Conservation (phyloP, 2,329 filamentous ascomycete species). For the Epichloe elymi region DNA sequence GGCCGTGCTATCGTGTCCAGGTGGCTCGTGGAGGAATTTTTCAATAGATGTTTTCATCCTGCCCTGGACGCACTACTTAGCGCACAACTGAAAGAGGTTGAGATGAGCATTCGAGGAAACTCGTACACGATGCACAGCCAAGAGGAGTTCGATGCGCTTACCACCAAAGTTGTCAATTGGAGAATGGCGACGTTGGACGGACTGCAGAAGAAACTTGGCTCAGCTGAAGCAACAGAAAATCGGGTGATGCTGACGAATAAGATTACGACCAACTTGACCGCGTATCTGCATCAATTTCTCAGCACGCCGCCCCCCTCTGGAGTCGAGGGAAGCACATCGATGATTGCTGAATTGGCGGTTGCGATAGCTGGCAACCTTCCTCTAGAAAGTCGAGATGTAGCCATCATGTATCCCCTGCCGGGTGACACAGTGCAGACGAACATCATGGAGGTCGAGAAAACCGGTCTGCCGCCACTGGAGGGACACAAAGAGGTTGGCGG, state of each 20-base stretch:
- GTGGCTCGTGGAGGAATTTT: constrained; percentile 85
- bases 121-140: constrained; percentile 61
- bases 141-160: constrained; percentile 81
- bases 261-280: constrained; percentile 55
- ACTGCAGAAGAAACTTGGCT: constrained; percentile 56
- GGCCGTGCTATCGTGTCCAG: constrained; percentile 78
- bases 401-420: constrained; percentile 73
- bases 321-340: constrained; percentile 75
- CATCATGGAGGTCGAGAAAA: constrained; percentile 80
- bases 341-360: constrained; percentile 86
- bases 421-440: constrained; percentile 55
- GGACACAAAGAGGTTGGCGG: constrained; percentile 25
- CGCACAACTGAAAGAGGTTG: constrained; percentile 68
- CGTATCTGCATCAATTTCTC: constrained; percentile 59
- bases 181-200: constrained; percentile 87
- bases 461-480: constrained; percentile 48
- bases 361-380: constrained; percentile 78
- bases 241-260: constrained; percentile 55
- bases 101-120: constrained; percentile 72
- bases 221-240: constrained; percentile 51
- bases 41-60: constrained; percentile 87
- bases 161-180: constrained; percentile 83
- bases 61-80: constrained; percentile 67
- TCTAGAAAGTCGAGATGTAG: constrained; percentile 80
- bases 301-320: constrained; percentile 69